Base-by-base conservation (phyloP, 2,329 filamentous ascomycete species). In the Harringtonia aguacate region DNA sequence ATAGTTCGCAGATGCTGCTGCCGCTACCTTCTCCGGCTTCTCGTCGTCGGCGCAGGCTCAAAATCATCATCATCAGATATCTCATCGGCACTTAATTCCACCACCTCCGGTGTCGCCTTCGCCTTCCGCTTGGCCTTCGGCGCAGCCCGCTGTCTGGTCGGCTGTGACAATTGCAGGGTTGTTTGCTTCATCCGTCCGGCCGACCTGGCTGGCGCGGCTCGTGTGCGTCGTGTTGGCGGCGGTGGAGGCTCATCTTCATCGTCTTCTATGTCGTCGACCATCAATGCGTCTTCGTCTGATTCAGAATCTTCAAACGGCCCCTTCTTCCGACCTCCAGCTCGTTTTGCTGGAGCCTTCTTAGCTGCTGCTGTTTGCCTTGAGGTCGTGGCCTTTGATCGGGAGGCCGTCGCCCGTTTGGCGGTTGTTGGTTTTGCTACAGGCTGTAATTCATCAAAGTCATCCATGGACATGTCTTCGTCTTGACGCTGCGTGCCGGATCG, bases 181-280 rank as follows among this genome's bases (percentile, higher is more conserved):
- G 50, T 52, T 37, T 52, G 50, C 12, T 46, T 37, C 36, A 45
- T 22, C 14, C 44, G 42, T 1, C 39, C 39, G 8, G 41, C 15
- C 1, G 45, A n/a, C 15, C 21, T 22, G 15, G 43, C 31, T 8
- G 41, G 24, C 5, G 46, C 45, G 7, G 41, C 39, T 13, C 45
- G 33, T 2, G 39, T 40, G 6, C 45, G 39, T 4, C 47, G 53
- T 51, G 33, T 59, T 1, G 66, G 53, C 31, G 65, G 64, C 4
- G 62, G 58, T 4, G 60, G 58, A 2, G 60, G 56, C 8, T 60
- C 56, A 8, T 55, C 45, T 1, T 44, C 57, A 4, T 65, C 62
- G 12, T 66, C 67, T 10, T 69, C 66, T 14, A 73, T 69, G 21
- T 77, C 76, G 4, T 75, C 66, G 63, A 76, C 70, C 4, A 77